Percentiles rank a stretch among this genome's conserved stretches.
These are phyloP conservation scores for Penicillium flavigenum DNA, from an alignment of 495 filamentous ascomycete species.

Conservation along the genomic window DNA sequence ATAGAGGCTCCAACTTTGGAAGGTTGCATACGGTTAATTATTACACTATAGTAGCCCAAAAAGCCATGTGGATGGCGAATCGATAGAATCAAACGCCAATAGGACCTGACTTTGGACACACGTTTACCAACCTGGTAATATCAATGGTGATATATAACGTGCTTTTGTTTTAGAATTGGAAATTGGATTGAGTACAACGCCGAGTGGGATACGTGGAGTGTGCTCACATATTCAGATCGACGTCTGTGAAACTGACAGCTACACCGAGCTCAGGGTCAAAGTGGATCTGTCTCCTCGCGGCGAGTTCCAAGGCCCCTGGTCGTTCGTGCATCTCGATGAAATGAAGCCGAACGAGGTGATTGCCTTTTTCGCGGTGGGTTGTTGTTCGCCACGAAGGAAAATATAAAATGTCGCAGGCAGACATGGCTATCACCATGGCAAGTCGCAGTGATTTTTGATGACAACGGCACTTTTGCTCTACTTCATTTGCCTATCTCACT, in stretches of 20 bases:
- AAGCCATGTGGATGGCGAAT: too few relatives aligned
- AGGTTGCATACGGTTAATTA: too few relatives aligned
- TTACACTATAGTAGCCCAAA: too few relatives aligned
- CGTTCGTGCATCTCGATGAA: neutral
- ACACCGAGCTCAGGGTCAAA: neutral
- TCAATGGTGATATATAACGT: neutral
- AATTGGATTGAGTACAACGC: neutral
- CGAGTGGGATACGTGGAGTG: neutral
- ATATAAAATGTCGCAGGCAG: constrained; percentile 15
- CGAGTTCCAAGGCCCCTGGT: constrained; percentile 6
- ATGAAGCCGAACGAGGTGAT: neutral
- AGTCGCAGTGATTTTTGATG: neutral
- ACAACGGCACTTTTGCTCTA: neutral
- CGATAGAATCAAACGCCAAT: neutral
- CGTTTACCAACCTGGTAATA: neutral
- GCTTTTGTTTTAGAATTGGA: neutral
- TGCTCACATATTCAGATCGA: neutral
- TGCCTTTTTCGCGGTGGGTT: neutral
- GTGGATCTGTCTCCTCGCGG: neutral
- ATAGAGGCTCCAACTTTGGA: too few relatives aligned
- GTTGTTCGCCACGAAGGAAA: neutral
- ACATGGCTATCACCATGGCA: neutral
- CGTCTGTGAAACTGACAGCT: constrained; percentile 4
- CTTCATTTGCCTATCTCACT: neutral
- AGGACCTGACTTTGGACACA: neutral